These are phyloP conservation scores for Neofusicoccum sp. DNA, from an alignment of 2,329 filamentous ascomycete genomes.

Conservation along the genomic window DNA sequence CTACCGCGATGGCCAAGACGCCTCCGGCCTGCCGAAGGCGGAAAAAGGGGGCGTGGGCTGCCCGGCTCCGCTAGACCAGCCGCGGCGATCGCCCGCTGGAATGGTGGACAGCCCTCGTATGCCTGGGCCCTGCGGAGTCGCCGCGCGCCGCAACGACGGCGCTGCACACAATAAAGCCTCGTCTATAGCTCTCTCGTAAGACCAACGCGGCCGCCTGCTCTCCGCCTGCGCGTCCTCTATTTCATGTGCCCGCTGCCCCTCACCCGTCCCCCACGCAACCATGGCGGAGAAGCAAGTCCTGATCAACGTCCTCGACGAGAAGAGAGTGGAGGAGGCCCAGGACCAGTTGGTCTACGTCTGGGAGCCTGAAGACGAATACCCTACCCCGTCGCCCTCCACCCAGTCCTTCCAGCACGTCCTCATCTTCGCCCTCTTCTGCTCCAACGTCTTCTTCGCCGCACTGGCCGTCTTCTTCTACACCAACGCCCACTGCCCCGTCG, in stretches of 20 bases:
- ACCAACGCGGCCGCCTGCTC: background rate
- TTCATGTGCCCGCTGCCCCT: background rate
- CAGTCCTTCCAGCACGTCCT: conserved; percentile 15
- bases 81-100: conserved; percentile 3
- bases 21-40: conserved; percentile 3
- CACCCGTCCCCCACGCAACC: background rate
- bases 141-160: too few species aligned
- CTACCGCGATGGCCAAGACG: background rate
- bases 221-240: background rate
- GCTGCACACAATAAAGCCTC: conserved; percentile 2
- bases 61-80: background rate
- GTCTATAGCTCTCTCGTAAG: background rate
- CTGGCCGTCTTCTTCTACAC: conserved; percentile 14
- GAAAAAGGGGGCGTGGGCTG: conserved; percentile 3
- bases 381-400: background rate
- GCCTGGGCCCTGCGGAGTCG: conserved; percentile 5
- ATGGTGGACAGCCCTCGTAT: conserved; percentile 4
- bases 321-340: background rate
- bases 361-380: background rate
- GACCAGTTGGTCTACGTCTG: background rate
- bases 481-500: conserved; percentile 13
- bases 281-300: background rate
- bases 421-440: conserved; percentile 16
- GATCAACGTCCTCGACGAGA: background rate
- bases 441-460: conserved; percentile 12